Base-by-base conservation (phyloP, 345 rosid genomes). In the Hypericum perforatum region DNA sequence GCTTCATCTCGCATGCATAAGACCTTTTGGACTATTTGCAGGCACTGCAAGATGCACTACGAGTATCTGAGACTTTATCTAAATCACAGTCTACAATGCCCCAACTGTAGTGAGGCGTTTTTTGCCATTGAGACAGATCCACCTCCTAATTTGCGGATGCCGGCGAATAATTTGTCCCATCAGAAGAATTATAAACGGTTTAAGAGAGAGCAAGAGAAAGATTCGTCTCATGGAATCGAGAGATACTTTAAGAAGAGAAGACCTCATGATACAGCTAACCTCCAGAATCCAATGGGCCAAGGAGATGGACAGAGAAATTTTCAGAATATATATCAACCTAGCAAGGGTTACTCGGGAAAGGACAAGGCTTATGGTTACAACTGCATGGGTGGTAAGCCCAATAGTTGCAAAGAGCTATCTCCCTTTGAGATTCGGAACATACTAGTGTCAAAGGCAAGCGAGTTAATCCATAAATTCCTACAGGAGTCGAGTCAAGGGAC, bases 1-100 rank as follows among this genome's bases (percentile, higher is more conserved):
- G 57, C 58, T 38, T 10, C 71, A 8, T 39, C 81, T 61, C 70
- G 45, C 54, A 76, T 73, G 52, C 64, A 74, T 47, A 70, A 60
- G 16, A 92, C 98, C 32, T 88, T 92, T 58, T 88, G 98, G 98
- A 92, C 98, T 45, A 64, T 72, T 40, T 92, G 98, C 65, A 71
- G 64, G 48, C 60, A 58, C 38, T 92, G 98, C 79, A 76, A 60
- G 72, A 83, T 86, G 5, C 96, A 81, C 39, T 92, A 75, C 56
- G 96, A 88, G 53, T 88, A 81, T 69, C 74, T 76, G 65, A 80
- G 86, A 71, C 16, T 80, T 42, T 92, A 92, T 65, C 74, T 88
- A 43, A 77, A 92, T 64, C 88, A 81, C 49, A 85, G 74, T 39
- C 77, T 92, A 64, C 75, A 81, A 10, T 92, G 98, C 70, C 90